Base-by-base conservation (phyloP, 805 yeast genomes). In the Candida lessepsii region DNA sequence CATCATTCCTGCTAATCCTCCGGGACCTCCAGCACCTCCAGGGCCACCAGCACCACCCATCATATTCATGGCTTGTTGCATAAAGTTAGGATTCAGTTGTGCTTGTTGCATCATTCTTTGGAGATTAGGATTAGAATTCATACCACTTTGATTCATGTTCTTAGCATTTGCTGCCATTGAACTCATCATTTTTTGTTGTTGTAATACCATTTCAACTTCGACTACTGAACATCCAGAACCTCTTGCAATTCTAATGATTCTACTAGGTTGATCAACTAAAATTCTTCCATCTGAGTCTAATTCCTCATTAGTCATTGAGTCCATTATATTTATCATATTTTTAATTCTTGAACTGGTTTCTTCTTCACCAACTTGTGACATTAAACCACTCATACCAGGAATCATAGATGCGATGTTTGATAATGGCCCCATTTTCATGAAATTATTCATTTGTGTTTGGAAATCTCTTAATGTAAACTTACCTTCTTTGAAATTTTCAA, bases 361-460 rank as follows among this genome's bases (percentile, higher is more conserved):
- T 52, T 88, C 96, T 58, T 89, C 97, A 19, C 95, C 93, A 31
- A 87, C 81, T 60, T 86, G 91, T 38, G 75, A 80, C 77, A 91
- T 83, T 73, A 91, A 74, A 50, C 78, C 80, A 26, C 90, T 79
- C 66, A 89, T 78, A 55, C 96, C 87, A 0, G 99, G 99, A 44
- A 91, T 81, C 97, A 91, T 91, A 39, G 84, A 79, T 2, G 97
- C 96, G 47, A 91, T 87, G 59, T 93, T 90, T 17, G 95, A 82
- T 39, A 91, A 67, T 3, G 98, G 97, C 2, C 99, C 99, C 95
- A 93, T 87, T 62, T 93, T 93, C 78, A 91, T 73, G 52, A 93
- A 85, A 50, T 90, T 91, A 60, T 85, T 84, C 95, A 91, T 85
- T 63, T 93, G 98, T 40, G 91, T 85, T 54, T 93, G 90, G 65